These are phyloP conservation scores for Fusarium paranaense DNA, from an alignment of 2,329 filamentous ascomycete genomes.

Conservation along the genomic window DNA sequence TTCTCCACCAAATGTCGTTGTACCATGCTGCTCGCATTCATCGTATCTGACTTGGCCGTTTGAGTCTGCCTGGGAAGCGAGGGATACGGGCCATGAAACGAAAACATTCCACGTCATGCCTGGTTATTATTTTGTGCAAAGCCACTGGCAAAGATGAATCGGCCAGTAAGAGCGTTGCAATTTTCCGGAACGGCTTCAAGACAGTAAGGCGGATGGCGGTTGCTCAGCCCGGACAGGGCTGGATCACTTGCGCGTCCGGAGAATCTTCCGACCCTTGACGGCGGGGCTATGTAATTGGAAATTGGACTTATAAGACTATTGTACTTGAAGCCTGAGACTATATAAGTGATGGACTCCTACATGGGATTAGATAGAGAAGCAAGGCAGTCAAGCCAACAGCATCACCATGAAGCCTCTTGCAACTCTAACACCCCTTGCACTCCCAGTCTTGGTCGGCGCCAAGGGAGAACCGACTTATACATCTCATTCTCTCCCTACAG, in stretches of 20 bases:
- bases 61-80: background rate
- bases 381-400: background rate
- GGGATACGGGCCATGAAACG: conserved; percentile 6
- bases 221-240: background rate
- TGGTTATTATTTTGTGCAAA: background rate
- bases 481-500: conserved; percentile 10
- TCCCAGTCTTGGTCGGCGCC: conserved; percentile 2
- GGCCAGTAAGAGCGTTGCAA: background rate
- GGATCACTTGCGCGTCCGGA: background rate
- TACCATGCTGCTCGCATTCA: conserved; percentile 1
- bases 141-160: background rate
- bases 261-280: background rate
- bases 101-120: background rate
- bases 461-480: background rate
- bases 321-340: background rate
- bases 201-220: background rate
- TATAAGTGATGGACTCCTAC: background rate
- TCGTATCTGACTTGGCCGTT: background rate
- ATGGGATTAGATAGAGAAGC: background rate
- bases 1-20: background rate
- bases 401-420: conserved; percentile 22
- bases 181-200: background rate
- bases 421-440: background rate
- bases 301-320: too few relatives aligned
- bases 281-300: background rate